These are phyloP conservation scores for Jimgerdemannia lactiflua DNA, from an alignment of 192 early-diverging fungal species.

Conservation along the genomic window DNA sequence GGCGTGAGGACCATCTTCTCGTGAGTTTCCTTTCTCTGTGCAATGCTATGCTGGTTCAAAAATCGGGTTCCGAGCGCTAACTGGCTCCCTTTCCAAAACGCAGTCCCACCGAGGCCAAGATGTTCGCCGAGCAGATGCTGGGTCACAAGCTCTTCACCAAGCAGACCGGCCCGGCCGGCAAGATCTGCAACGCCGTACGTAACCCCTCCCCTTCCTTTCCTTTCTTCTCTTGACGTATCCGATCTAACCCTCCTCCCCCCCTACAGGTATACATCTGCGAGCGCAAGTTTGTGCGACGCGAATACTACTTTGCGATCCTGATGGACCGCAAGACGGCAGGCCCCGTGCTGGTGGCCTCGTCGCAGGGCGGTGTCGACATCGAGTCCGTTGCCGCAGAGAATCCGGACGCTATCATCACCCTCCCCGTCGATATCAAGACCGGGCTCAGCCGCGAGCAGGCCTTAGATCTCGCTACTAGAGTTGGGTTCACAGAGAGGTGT, in stretches of 20 bases:
- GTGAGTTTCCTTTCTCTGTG: conserved; percentile 46
- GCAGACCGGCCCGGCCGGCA: conserved; percentile 95
- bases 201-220: conserved; percentile 1
- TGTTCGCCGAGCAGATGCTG: conserved; percentile 92
- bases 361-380: conserved; percentile 98
- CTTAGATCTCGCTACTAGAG: conserved; percentile 71
- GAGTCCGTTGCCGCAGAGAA: conserved; percentile 92
- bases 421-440: conserved; percentile 85
- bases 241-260: neutral
- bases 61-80: too few species aligned
- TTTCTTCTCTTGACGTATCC: neutral
- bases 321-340: conserved; percentile 95
- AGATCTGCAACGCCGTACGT: conserved; percentile 82
- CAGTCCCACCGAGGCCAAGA: conserved; percentile 84
- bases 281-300: conserved; percentile 93
- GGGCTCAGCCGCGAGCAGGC: conserved; percentile 79
- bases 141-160: conserved; percentile 98
- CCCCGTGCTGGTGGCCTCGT: conserved; percentile 94
- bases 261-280: conserved; percentile 76
- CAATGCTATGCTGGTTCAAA: too few species aligned
- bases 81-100: neutral
- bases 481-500: conserved; percentile 85
- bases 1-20: conserved; percentile 93
- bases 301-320: conserved; percentile 99
- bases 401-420: conserved; percentile 94